A percentile compares a stretch with the other conserved stretches of the same genome.
Conservation (phyloP, 768 basidiomycete genomes). For the Cyclocybe cylindracea region DNA sequence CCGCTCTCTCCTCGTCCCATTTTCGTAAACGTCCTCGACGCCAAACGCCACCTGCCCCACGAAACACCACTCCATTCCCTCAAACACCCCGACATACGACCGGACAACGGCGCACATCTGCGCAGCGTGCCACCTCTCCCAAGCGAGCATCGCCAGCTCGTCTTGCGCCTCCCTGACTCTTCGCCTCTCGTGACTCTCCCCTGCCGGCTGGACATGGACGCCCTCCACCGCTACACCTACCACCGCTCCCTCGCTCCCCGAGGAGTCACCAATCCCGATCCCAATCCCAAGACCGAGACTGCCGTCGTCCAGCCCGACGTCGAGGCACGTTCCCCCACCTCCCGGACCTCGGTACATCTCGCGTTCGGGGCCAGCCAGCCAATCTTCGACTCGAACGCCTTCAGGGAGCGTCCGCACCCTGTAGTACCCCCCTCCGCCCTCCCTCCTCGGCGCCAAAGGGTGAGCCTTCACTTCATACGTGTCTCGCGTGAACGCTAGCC, state of each 20-base stretch:
- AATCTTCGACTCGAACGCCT: conserved; percentile 15
- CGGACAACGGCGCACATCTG: conserved; percentile 19
- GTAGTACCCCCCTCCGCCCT: conserved; percentile 21
- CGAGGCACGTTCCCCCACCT: too few relatives aligned
- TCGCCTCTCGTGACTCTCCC: too few relatives aligned
- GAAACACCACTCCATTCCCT: conserved; percentile 23
- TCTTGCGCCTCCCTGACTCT: conserved; percentile 11
- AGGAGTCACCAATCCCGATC: too few relatives aligned
- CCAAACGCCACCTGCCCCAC: conserved; percentile 21
- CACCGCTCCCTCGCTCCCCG: too few relatives aligned
- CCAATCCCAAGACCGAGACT: too few relatives aligned
- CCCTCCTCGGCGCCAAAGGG: conserved; percentile 17
- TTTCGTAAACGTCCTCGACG: too few relatives aligned
- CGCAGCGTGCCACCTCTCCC: conserved; percentile 32
- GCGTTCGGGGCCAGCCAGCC: too few relatives aligned
- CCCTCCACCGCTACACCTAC: too few relatives aligned
- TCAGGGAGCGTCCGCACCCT: conserved; percentile 20
- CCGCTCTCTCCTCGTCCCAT: too few relatives aligned
- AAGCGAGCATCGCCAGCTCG: conserved; percentile 17
- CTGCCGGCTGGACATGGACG: too few relatives aligned
- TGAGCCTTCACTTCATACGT: conserved; percentile 26
- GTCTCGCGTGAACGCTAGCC: conserved; percentile 29
- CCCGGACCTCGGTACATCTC: too few relatives aligned
- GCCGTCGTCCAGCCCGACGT: too few relatives aligned
- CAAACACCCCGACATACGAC: conserved; percentile 17